Base-by-base conservation (phyloP, 2,329 filamentous ascomycete genomes). In the Sphaerulina vaccinii region DNA sequence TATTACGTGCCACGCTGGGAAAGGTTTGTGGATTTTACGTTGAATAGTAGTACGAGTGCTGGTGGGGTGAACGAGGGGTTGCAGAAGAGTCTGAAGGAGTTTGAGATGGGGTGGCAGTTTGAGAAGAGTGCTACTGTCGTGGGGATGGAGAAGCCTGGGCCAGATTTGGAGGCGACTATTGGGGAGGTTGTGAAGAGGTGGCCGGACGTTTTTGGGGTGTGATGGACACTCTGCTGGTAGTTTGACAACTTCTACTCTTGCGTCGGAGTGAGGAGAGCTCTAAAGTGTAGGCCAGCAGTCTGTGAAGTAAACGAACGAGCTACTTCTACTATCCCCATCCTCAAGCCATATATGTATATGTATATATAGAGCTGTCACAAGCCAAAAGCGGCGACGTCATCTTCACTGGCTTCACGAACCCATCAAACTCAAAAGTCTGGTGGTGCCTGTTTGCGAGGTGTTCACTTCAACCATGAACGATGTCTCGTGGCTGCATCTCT, bases 1-100 rank as follows among this genome's bases (percentile, higher is more conserved):
- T 80, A 79, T 61, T 79, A 79, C 58, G 41, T 70, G 8, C 70
- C 69, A 11, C 63, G 77, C 8, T 80, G 77, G 77, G 47, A 68
- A 42, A 70, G 69, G 23, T 79, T 79, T 56, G 55, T 76, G 8
- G 61, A 71, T 15, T 75, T 74, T 55, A 60, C 75, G 47, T 42
- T 58, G 1, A 55, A 48, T 10, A 54, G 46, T 27, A 52, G 45
- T 4, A 60, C 58, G 5, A 19, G 36, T n/a, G 24, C 36, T 2
- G 56, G 52, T 29, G 57, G 56, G 3, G 47, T 24, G 24, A 61
- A 61, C 32, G 58, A 27, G 13, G 52, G 22, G 13, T 45, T 62
- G 42, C 46, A 27, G 13, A 38, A 18, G 5, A 49, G 38, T 15
- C 24, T 62, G 45, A 29, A 53, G 29, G 42, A 46, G 5, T 61